Evolutionary conservation across 805 yeast genomes (phyloP).

Genomic region (Ogataea polymorpha): DNA sequence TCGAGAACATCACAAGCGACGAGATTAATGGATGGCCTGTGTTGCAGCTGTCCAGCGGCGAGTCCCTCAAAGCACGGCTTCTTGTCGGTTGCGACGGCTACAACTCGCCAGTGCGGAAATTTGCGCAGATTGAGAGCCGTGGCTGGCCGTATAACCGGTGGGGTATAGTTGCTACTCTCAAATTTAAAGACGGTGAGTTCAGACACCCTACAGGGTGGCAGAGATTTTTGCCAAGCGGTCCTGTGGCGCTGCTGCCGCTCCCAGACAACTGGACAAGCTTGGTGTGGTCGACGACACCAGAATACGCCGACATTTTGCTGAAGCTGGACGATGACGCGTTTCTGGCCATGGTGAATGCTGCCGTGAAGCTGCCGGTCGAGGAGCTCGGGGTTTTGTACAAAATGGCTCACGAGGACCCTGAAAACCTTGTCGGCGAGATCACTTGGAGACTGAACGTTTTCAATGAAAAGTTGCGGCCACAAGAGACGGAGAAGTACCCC

Average conservation of each 20-base stretch:
- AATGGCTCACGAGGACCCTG: constrained; percentile 36
- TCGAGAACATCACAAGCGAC: constrained; percentile 47
- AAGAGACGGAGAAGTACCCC: constrained; percentile 63
- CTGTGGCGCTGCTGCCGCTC: constrained; percentile 85
- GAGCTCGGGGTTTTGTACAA: constrained; percentile 72
- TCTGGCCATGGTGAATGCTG: constrained; percentile 76
- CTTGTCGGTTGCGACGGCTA: constrained; percentile 95
- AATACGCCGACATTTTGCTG: constrained; percentile 60
- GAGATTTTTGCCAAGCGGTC: constrained; percentile 87
- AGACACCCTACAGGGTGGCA: constrained; percentile 80
- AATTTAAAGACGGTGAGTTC: constrained; percentile 68
- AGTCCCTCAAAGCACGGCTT: constrained; percentile 61
- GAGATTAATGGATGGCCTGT: constrained; percentile 66
- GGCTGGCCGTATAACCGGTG: constrained; percentile 90
- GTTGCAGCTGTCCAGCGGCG: constrained; percentile 65
- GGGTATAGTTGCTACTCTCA: constrained; percentile 91
- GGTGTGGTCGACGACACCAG: constrained; percentile 90
- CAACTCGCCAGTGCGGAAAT: constrained; percentile 86
- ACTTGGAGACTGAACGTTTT: constrained; percentile 60
- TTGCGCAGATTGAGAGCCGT: constrained; percentile 75
- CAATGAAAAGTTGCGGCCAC: constrained; percentile 31
- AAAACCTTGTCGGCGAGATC: constrained; percentile 61
- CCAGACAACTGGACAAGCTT: constrained; percentile 85
- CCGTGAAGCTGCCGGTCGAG: constrained; percentile 69
- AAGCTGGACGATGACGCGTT: constrained; percentile 60